These are phyloP conservation scores for Paramecium bursaria DNA, from an alignment of 73 alveolate species.

Conservation along the genomic window DNA sequence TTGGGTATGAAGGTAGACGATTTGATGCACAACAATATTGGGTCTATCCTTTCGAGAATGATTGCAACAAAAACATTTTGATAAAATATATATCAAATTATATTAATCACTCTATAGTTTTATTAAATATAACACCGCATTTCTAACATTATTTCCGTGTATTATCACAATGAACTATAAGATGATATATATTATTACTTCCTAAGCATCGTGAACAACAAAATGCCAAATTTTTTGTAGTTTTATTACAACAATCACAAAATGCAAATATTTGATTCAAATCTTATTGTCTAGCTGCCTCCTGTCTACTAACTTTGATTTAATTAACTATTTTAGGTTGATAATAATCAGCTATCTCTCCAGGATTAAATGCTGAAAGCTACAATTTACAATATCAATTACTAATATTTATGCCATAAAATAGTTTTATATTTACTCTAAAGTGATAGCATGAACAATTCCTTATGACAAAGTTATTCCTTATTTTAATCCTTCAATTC, in stretches of 20 bases:
- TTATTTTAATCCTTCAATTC: conserved; percentile 32
- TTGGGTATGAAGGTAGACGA: conserved; percentile 49
- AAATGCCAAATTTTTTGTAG: background rate
- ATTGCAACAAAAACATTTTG: conserved; percentile 36
- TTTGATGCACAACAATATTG: conserved; percentile 20
- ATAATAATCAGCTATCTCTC: background rate
- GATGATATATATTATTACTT: background rate
- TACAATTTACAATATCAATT: background rate
- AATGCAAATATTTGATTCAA: too few relatives aligned
- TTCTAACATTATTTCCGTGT: too few relatives aligned
- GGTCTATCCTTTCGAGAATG: conserved; percentile 41
- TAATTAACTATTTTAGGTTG: conserved; percentile 12
- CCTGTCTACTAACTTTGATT: background rate
- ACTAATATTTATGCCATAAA: background rate
- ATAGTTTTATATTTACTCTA: background rate
- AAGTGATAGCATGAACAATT: background rate
- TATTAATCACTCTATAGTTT: too few relatives aligned
- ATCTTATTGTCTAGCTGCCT: too few relatives aligned
- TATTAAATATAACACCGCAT: too few relatives aligned
- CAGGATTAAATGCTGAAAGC: conserved; percentile 34
- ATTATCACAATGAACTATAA: conserved; percentile 7
- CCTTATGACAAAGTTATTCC: conserved; percentile 1
- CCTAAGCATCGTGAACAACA: background rate
- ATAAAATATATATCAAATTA: background rate
- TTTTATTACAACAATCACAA: conserved; percentile 33